phyloP scores from a whole-genome alignment of 192 early-diverging fungal species.

The Chytriomyces hyalinus region DNA sequence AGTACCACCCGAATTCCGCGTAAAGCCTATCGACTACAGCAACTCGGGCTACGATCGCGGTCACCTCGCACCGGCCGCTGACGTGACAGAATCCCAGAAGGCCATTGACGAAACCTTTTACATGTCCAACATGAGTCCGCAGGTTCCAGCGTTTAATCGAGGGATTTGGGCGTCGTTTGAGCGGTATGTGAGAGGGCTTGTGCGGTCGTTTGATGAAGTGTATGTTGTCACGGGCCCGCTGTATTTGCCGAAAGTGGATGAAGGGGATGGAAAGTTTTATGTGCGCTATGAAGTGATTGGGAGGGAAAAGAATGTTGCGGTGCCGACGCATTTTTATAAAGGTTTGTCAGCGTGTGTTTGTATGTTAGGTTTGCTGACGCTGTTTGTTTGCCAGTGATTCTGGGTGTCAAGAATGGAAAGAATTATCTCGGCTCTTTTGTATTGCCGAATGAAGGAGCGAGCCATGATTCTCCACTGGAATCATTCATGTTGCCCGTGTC shows the following conservation, averaged over 20 bases:
- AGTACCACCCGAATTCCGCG: conserved; percentile 78
- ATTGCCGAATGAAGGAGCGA: conserved; percentile 79
- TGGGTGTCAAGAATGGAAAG: conserved; percentile 62
- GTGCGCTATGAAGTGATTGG: conserved; percentile 91
- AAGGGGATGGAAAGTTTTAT: conserved; percentile 56
- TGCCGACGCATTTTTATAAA: conserved; percentile 96
- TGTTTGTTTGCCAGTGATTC: conserved; percentile 54
- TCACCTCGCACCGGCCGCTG: conserved; percentile 91
- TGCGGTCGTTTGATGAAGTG: conserved; percentile 77
- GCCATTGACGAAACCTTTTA: conserved; percentile 89
- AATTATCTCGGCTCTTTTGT: conserved; percentile 75
- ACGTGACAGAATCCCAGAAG: conserved; percentile 72
- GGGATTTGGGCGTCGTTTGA: conserved; percentile 93
- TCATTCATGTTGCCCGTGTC: conserved; percentile 77
- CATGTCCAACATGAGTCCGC: conserved; percentile 48
- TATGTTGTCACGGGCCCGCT: conserved; percentile 88
- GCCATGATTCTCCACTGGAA: conserved; percentile 65
- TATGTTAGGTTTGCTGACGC: neutral
- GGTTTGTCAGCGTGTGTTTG: conserved; percentile 17
- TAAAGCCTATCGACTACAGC: conserved; percentile 78
- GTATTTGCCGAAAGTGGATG: conserved; percentile 77
- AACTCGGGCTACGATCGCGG: conserved; percentile 87
- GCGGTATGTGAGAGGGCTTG: conserved; percentile 74
- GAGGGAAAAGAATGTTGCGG: conserved; percentile 80
- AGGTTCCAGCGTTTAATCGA: conserved; percentile 78